Base-by-base conservation (phyloP, 2,329 filamentous ascomycete genomes). In the Penicillium decumbens region DNA sequence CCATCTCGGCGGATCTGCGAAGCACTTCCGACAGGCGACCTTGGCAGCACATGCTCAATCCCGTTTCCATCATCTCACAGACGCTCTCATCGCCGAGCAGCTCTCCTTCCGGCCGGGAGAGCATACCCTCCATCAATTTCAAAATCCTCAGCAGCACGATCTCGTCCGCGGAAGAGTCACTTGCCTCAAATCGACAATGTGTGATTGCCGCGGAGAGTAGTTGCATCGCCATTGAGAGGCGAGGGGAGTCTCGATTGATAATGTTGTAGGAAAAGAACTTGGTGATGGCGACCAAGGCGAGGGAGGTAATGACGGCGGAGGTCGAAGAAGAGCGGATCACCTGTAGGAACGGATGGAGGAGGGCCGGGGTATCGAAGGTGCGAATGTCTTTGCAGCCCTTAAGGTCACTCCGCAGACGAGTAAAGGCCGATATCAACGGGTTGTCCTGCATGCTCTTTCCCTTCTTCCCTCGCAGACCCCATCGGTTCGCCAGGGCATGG, bases 11-110 rank as follows among this genome's bases (percentile, higher is more conserved):
- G 18, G 91, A 95, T 56, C 91, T 81, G 56, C 92, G 83, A 47
- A 98, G 75, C 3, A 97, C 84, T 62, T 96, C 91, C 8, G 91
- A 96, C 53, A 97, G 84, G 47, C 92, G 83, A 47, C 88, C 83
- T 65, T 97, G 91, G 56, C 92, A 98, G 75, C 93, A 98, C 77
- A 98, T 97, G 65, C 90, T 95, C 58, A 98, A 73, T 1, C 92
- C 93, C 1, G 90, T 92, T 68, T 95, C 93, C 92, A 98, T 97
- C 90, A 98, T 97, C 68, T 96, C 90, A 67, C 95, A 98, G 9
- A 98, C 90, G 65, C 92, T 97, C 73, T 97, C 92, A 63, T 98
- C 93, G 50, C 92, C 95, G n/a, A 98, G 76, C 9, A 97, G 82
- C 58, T 95, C 87, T 32, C 93, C 93, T 27, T 92, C 90, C 0